Conservation (phyloP, 768 basidiomycete genomes). For the Psilocybe cyanescens region DNA sequence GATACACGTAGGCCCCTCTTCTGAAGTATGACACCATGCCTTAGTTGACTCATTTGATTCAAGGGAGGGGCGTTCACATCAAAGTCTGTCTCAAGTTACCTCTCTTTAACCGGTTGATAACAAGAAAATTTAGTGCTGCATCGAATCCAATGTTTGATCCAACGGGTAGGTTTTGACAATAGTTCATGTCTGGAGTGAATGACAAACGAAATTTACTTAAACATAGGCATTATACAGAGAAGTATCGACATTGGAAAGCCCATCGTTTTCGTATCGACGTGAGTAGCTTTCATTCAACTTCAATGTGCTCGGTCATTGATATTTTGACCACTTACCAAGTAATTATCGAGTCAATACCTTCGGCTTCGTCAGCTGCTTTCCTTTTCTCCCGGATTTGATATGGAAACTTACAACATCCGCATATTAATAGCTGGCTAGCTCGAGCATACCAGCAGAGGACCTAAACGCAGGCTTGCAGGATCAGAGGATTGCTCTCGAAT, state of each 20-base stretch:
- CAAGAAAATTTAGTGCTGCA: constrained; percentile 32
- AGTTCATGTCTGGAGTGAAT: background rate
- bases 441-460: constrained; percentile 46
- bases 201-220: no score
- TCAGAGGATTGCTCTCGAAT: constrained; percentile 59
- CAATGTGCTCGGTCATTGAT: background rate
- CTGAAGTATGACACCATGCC: background rate
- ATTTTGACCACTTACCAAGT: constrained; percentile 26
- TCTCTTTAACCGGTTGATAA: background rate
- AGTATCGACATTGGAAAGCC: constrained; percentile 52
- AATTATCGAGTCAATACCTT: constrained; percentile 64
- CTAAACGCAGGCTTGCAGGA: constrained; percentile 66
- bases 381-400: background rate
- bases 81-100: constrained; percentile 32
- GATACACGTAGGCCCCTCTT: constrained; percentile 33
- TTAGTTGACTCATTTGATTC: no score
- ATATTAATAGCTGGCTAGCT: constrained; percentile 46
- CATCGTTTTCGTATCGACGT: constrained; percentile 60
- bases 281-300: constrained; percentile 9
- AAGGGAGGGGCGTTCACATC: constrained; percentile 56
- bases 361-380: constrained; percentile 47
- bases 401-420: background rate
- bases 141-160: constrained; percentile 48
- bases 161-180: constrained; percentile 38
- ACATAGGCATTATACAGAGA: constrained; percentile 50